A percentile compares a stretch with the other conserved stretches of the same genome.
Conservation (phyloP, 2,329 filamentous ascomycete genomes). For the Neopestalotiopsis clavispora region DNA sequence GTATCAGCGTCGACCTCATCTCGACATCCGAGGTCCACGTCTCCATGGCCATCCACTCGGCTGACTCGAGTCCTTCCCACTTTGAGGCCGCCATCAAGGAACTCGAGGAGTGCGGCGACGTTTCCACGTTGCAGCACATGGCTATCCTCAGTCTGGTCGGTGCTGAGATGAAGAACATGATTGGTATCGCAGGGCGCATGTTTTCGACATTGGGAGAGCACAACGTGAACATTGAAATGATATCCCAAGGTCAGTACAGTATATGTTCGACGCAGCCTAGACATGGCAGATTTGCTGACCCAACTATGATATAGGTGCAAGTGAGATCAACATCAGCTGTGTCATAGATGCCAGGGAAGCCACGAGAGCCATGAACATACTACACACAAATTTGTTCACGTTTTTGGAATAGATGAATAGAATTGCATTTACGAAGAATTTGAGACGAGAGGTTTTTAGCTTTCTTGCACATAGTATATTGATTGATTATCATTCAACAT, state of each 20-base stretch:
- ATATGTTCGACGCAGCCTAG: neutral
- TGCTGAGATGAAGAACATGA: conserved; percentile 97
- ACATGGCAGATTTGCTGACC: conserved; percentile 14
- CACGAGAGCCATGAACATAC: conserved; percentile 90
- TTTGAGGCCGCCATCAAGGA: conserved; percentile 73
- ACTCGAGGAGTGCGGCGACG: conserved; percentile 81
- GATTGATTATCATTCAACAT: neutral
- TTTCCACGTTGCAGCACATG: conserved; percentile 90
- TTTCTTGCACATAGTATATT: conserved; percentile 2
- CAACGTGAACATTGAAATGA: conserved; percentile 98
- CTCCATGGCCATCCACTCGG: conserved; percentile 92
- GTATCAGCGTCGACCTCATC: conserved; percentile 92
- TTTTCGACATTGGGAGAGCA: conserved; percentile 93
- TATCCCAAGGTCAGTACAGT: conserved; percentile 79
- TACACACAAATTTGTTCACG: conserved; percentile 96
- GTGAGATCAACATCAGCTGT: conserved; percentile 98
- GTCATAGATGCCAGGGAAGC: conserved; percentile 93
- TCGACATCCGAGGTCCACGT: conserved; percentile 97
- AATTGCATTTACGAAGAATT: neutral
- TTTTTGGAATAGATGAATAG: conserved; percentile 73
- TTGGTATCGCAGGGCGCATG: conserved; percentile 91
- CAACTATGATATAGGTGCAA: conserved; percentile 69
- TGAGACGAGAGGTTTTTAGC: neutral
- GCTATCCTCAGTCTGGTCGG: conserved; percentile 94
- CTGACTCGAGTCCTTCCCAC: conserved; percentile 65